phyloP scores from a whole-genome alignment of 768 basidiomycete genomes.

The Trametes cingulata region DNA sequence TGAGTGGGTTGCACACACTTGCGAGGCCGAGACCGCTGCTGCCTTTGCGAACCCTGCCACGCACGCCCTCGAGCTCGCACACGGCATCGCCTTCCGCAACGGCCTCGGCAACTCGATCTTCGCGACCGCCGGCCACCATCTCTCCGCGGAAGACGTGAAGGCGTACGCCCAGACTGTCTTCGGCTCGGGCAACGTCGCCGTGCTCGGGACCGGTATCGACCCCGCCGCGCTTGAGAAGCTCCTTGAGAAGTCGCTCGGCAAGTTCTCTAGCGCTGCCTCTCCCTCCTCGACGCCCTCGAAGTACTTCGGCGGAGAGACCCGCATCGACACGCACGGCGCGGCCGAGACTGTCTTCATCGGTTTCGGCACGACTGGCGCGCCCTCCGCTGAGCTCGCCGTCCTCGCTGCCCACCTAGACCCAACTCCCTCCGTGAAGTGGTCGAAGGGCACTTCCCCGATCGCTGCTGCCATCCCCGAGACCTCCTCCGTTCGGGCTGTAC shows the following conservation, averaged over 20 bases:
- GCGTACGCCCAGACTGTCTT: conserved; percentile 74
- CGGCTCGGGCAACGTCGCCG: conserved; percentile 76
- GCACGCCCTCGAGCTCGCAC: conserved; percentile 83
- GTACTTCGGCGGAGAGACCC: conserved; percentile 88
- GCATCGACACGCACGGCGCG: conserved; percentile 60
- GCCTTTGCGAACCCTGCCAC: conserved; percentile 62
- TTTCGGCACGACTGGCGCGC: conserved; percentile 69
- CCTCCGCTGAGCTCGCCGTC: conserved; percentile 72
- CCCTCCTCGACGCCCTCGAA: conserved; percentile 41
- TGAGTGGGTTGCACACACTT: conserved; percentile 71
- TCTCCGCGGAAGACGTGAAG: conserved; percentile 71
- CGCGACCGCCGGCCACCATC: conserved; percentile 64
- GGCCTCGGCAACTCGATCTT: conserved; percentile 93
- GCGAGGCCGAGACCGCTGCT: conserved; percentile 67
- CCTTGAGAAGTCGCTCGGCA: conserved; percentile 66
- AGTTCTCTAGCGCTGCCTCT: conserved; percentile 42
- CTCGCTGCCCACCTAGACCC: conserved; percentile 83
- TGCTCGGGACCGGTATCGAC: conserved; percentile 87
- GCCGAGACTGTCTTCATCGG: conserved; percentile 85
- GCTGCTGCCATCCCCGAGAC: conserved; percentile 57
- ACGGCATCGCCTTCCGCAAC: conserved; percentile 87
- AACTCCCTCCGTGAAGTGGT: conserved; percentile 84
- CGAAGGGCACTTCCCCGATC: conserved; percentile 68
- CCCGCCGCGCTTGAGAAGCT: conserved; percentile 67
- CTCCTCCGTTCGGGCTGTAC: conserved; percentile 68